Evolutionary conservation across 495 filamentous ascomycete species (phyloP), one percentile per base, ranked within the genome.

Genomic region (Penicillium diatomitis): DNA sequence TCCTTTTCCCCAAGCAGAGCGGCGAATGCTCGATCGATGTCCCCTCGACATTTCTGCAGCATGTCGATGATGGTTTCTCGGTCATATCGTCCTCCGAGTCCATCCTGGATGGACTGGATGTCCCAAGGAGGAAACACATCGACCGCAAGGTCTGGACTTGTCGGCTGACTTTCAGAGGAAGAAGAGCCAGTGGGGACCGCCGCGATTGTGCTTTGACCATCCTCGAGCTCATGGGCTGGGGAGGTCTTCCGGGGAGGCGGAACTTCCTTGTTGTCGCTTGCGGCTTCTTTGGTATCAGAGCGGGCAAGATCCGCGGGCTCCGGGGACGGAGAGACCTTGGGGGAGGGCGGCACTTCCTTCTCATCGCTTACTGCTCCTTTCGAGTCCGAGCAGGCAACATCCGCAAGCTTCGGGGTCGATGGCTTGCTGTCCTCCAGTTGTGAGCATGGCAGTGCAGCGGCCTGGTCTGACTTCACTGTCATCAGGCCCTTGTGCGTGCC

Each of bases 11-110:
- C 78, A 4, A 85, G 57, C 8, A 87, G 60, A 46, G 74, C 76
- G 8, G 71, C 71, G 38, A 85, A 81, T 9, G 82, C 77, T 10
- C 66, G 59, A 55, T 84, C 71, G 32, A 85, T 67, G 58, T 83
- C 75, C 29, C 83, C 81, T 35, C 77, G 77, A 38, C 71, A 77
- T 50, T 79, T 70, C 49, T 83, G 71, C 27, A 86, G 68, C 47
- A 75, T 73, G 49, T 79, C 73, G 10, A 75, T 68, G 44, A 86
- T 80, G 20, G 73, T 70, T 5, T 60, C 69, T 9, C 74, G 72
- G 51, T 80, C 74, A 27, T 71, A 73, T 30, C 73, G 68, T 47
- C 76, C 75, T 9, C 81, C 79, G 27, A 86, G 66, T 7, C 77
- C 75, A 44, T 73, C 71, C 44, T 72, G 61, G 12, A 86, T 82